Percentiles rank a stretch among this genome's conserved stretches.
Evolutionary conservation across 805 yeast species (phyloP).

Genomic region (Kodamaea kakaduensis): DNA sequence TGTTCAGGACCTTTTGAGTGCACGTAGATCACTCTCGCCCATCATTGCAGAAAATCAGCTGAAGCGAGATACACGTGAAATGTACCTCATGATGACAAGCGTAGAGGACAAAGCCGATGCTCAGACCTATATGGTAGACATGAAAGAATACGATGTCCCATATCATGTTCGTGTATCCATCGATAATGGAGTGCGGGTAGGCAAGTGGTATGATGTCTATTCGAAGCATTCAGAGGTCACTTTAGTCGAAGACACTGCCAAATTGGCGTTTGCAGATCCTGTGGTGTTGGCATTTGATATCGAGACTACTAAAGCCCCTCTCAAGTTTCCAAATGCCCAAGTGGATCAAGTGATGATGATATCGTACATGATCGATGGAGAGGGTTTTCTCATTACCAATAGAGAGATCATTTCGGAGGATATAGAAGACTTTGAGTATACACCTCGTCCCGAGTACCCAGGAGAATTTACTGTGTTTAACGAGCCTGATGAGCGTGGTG

Average conservation of each 20-base stretch:
- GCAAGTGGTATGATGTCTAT: slow-evolving; percentile 89
- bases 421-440: slow-evolving; percentile 94
- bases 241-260: slow-evolving; percentile 59
- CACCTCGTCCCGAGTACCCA: slow-evolving; percentile 94
- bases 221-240: slow-evolving; percentile 54
- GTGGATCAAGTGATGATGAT: slow-evolving; percentile 97
- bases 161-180: slow-evolving; percentile 96
- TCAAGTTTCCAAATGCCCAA: slow-evolving; percentile 90
- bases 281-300: slow-evolving; percentile 96
- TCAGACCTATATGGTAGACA: slow-evolving; percentile 65
- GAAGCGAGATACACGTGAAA: slow-evolving; percentile 58
- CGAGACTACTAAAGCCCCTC: slow-evolving; percentile 94
- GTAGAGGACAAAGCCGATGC: slow-evolving; percentile 43
- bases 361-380: slow-evolving; percentile 98
- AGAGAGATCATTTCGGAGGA: slow-evolving; percentile 92
- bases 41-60: slow-evolving; percentile 64
- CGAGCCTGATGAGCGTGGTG: slow-evolving; percentile 77
- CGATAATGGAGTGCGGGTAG: slow-evolving; percentile 81
- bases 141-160: slow-evolving; percentile 94
- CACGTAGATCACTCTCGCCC: slow-evolving; percentile 66
- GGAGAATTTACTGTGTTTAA: slow-evolving; percentile 88
- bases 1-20: slow-evolving; percentile 67
- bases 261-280: slow-evolving; percentile 94
- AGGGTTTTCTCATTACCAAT: slow-evolving; percentile 89
- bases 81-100: slow-evolving; percentile 54